Evolutionary conservation across 352 stramenopile species (phyloP).

Genomic region (Globisporangium nodosum): DNA sequence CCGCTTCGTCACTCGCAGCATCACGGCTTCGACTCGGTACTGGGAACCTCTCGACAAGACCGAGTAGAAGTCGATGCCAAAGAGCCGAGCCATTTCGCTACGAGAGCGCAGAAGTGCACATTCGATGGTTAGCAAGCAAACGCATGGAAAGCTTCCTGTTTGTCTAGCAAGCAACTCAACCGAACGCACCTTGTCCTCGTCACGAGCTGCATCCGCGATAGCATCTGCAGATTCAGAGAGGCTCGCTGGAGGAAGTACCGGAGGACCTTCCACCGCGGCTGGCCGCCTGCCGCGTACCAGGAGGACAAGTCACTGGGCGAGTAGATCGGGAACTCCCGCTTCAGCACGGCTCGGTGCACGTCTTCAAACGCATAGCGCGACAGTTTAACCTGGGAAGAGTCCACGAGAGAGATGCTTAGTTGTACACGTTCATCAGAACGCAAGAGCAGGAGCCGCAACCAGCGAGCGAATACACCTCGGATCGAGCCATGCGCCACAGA

Average conservation of each 20-base stretch:
- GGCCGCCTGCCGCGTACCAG: slow-evolving; percentile 44
- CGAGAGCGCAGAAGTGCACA: background rate
- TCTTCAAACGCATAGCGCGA: slow-evolving; percentile 77
- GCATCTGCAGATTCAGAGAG: slow-evolving; percentile 60
- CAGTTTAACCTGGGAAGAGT: slow-evolving; percentile 63
- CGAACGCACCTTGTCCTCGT: slow-evolving; percentile 55
- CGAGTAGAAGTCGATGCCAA: slow-evolving; percentile 94
- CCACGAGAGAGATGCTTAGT: background rate
- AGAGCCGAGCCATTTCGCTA: slow-evolving; percentile 91
- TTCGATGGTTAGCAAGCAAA: background rate
- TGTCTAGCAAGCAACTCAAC: background rate
- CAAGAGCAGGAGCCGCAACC: background rate
- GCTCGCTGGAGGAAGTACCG: slow-evolving; percentile 42
- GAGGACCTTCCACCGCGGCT: slow-evolving; percentile 48
- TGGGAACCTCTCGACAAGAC: slow-evolving; percentile 91
- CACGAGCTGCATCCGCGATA: slow-evolving; percentile 84
- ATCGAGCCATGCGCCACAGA: slow-evolving; percentile 86
- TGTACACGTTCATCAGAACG: background rate
- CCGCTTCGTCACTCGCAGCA: slow-evolving; percentile 89
- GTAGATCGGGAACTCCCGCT: slow-evolving; percentile 60
- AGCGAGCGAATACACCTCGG: slow-evolving; percentile 38
- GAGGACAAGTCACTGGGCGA: slow-evolving; percentile 42
- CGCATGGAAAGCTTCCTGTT: background rate
- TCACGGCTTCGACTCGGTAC: slow-evolving; percentile 91
- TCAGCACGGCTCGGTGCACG: slow-evolving; percentile 60